Conservation (phyloP, 1,284 basidiomycete genomes). For the Ustilago nuda region DNA sequence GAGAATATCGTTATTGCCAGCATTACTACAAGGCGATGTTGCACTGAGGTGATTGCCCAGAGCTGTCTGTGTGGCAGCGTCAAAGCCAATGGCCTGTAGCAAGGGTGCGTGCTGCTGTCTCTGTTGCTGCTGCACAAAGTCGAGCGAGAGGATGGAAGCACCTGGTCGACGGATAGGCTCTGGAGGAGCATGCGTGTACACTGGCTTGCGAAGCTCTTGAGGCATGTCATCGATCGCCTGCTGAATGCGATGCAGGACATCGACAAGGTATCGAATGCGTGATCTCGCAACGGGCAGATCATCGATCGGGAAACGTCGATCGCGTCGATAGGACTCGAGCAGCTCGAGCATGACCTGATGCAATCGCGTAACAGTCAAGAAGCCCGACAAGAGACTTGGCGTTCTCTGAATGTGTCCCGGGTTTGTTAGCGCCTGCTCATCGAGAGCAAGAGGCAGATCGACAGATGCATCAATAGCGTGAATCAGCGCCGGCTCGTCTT, state of each 20-base stretch:
- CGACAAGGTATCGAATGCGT: conserved; percentile 33
- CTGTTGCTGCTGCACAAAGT: conserved; percentile 17
- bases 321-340: conserved; percentile 49
- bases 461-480: conserved; percentile 52
- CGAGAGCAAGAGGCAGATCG: conserved; percentile 50
- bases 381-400: conserved; percentile 48
- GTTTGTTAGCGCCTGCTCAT: conserved; percentile 43
- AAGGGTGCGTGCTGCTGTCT: conserved; percentile 17
- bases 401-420: conserved; percentile 22
- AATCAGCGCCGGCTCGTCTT: conserved; percentile 52
- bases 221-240: conserved; percentile 49
- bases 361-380: conserved; percentile 46
- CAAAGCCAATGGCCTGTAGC: conserved; percentile 44
- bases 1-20: not conserved
- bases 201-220: conserved; percentile 37
- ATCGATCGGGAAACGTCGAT: conserved; percentile 41
- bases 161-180: conserved; percentile 27
- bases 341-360: conserved; percentile 53
- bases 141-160: conserved; percentile 23
- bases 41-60: conserved; percentile 34
- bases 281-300: conserved; percentile 27
- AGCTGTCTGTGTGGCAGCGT: conserved; percentile 31
- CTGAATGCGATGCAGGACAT: conserved; percentile 28
- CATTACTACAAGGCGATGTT: conserved; percentile 12
- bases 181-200: conserved; percentile 35